phyloP scores from a whole-genome alignment of 805 yeast genomes.

The Candida xyloterini region DNA sequence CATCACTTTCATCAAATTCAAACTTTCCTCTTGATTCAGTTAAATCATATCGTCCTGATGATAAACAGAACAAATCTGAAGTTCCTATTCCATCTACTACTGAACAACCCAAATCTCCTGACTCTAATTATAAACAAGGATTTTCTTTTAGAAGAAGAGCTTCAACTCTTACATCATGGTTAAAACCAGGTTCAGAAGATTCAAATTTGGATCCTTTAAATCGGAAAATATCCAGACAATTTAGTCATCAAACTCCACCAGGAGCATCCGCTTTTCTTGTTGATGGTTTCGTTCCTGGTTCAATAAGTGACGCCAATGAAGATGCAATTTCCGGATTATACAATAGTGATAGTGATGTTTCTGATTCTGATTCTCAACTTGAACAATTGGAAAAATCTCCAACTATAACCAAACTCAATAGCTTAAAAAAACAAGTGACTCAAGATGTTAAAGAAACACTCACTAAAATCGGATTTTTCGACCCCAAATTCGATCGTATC shows the following conservation, averaged over 20 bases:
- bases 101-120: neutral
- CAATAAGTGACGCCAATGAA: conserved; percentile 5
- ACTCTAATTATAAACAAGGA: neutral
- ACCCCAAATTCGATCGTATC: conserved; percentile 22
- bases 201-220: conserved; percentile 4
- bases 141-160: conserved; percentile 2
- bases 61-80: neutral
- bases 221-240: conserved; percentile 13
- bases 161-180: conserved; percentile 9
- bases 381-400: conserved; percentile 1
- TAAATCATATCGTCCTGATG: conserved; percentile 5
- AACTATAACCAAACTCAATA: conserved; percentile 8
- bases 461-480: conserved; percentile 27
- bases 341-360: conserved; percentile 13
- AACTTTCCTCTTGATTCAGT: neutral
- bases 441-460: conserved; percentile 19
- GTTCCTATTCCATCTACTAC: conserved; percentile 1
- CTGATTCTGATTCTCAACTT: conserved; percentile 5
- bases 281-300: conserved; percentile 15
- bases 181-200: conserved; percentile 6
- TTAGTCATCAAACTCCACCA: conserved; percentile 12
- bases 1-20: conserved; percentile 6
- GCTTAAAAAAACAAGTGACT: conserved; percentile 18
- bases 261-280: conserved; percentile 15
- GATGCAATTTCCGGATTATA: conserved; percentile 20